These are phyloP conservation scores for Amylocystis lapponica DNA, from an alignment of 768 basidiomycete species.

Conservation along the genomic window DNA sequence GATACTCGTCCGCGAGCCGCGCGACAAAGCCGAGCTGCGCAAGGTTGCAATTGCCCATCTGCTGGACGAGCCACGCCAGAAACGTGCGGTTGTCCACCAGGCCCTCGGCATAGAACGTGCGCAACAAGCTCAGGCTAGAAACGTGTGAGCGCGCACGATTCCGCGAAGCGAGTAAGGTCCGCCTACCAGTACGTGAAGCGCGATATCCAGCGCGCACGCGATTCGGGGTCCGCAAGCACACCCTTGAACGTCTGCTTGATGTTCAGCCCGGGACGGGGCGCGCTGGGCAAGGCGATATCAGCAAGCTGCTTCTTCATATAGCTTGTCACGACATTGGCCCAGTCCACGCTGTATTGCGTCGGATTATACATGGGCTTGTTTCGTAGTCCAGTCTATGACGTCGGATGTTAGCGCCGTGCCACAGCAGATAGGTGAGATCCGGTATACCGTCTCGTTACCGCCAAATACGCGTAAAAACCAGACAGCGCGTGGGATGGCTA, in stretches of 20 bases:
- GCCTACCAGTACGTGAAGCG: constrained; percentile 77
- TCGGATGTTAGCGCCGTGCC: neutral
- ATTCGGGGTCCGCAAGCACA: constrained; percentile 64
- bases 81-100: constrained; percentile 76
- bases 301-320: constrained; percentile 80
- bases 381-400: constrained; percentile 56
- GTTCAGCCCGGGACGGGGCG: constrained; percentile 68
- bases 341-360: constrained; percentile 78
- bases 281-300: constrained; percentile 75
- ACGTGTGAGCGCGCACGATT: neutral
- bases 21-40: constrained; percentile 77
- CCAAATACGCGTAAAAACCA: constrained; percentile 88
- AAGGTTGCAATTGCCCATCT: constrained; percentile 71
- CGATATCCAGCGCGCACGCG: constrained; percentile 70
- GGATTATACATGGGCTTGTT: constrained; percentile 80
- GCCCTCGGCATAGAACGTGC: constrained; percentile 75
- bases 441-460: constrained; percentile 73
- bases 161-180: neutral
- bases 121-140: constrained; percentile 59
- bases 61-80: constrained; percentile 73
- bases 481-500: constrained; percentile 75
- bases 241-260: constrained; percentile 85
- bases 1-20: constrained; percentile 74
- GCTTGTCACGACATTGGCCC: constrained; percentile 75
- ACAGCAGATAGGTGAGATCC: neutral